Base-by-base conservation (phyloP, 1,284 basidiomycete species). In the Limonomyces culmigenus region DNA sequence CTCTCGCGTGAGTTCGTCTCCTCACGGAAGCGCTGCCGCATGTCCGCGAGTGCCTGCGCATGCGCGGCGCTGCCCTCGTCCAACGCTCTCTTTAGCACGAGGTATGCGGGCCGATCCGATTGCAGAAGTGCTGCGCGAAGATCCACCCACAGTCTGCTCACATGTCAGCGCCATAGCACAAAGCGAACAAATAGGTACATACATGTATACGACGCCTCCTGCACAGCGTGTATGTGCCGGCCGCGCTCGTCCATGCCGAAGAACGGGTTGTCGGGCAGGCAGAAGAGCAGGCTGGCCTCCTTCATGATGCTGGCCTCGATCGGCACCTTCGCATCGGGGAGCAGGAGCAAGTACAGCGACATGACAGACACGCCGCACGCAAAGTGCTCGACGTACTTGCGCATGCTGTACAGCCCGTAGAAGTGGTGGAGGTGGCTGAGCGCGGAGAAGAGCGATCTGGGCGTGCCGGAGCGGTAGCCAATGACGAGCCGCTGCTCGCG, bases 1-100 rank as follows among this genome's bases (percentile, higher is more conserved):
- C 79, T 85, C 55, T 96, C 89, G n/a, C 95, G 75, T 13, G 95
- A 98, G 58, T 96, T 98, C 0, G 93, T 98, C 64, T 99, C 95
- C 56, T 98, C 91, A 47, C 95, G 74, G 70, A 99, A 96, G 34
- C 95, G 70, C 29, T 80, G 76, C 67, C 97, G 93, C 65, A 99
- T 97, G 52, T 91, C 80, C 54, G 87, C 85, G 41, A 99, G 66
- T 6, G 97, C 89, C 45, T 93, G 88, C 12, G 86, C 88, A 50
- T 99, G 95, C 27, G 75, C 63, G 2, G 92, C 67, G 55, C 97
- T 89, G 37, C 70, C 67, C 56, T 97, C 93, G 58, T 97, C 80
- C 33, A 99, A 65, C 13, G 85, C 62, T 53, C 85, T 84, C 64
- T 74, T 83, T 45, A 96, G 67, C 32, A 80, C 76, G 34, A 89